Conservation (phyloP, 176 grass and related monocot genomes). For the Raddia distichophylla region DNA sequence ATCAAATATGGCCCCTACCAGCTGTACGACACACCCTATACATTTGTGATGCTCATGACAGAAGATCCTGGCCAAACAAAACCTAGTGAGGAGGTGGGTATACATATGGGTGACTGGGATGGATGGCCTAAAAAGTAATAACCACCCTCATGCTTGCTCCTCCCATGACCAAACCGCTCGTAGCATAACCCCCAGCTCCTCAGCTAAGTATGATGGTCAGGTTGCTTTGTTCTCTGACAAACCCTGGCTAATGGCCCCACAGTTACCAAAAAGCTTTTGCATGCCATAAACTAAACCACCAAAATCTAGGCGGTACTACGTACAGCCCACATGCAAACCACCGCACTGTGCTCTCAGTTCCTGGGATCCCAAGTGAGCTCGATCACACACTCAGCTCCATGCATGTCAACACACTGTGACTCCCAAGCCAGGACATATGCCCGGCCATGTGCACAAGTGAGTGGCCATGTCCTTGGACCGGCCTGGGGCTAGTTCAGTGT, state of each 20-base stretch:
- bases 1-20: no score
- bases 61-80: constrained; percentile 1
- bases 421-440: constrained; percentile 30
- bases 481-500: constrained; percentile 33
- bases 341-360: neutral
- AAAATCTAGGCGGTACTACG: neutral
- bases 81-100: constrained; percentile 28
- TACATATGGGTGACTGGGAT: neutral
- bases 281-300: neutral
- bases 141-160: constrained; percentile 6
- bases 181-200: neutral
- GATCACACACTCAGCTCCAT: no score
- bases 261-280: neutral
- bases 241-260: neutral
- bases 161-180: constrained; percentile 11
- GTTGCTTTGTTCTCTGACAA: constrained; percentile 33
- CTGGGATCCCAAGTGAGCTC: constrained; percentile 36
- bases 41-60: neutral
- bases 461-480: constrained; percentile 30
- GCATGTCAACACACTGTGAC: constrained; percentile 6
- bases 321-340: constrained; percentile 25
- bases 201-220: neutral
- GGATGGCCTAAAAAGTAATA: neutral
- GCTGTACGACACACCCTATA: no score
- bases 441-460: constrained; percentile 28